Base-by-base conservation (phyloP, 2,329 filamentous ascomycete genomes). In the Zopfia rhizophila region DNA sequence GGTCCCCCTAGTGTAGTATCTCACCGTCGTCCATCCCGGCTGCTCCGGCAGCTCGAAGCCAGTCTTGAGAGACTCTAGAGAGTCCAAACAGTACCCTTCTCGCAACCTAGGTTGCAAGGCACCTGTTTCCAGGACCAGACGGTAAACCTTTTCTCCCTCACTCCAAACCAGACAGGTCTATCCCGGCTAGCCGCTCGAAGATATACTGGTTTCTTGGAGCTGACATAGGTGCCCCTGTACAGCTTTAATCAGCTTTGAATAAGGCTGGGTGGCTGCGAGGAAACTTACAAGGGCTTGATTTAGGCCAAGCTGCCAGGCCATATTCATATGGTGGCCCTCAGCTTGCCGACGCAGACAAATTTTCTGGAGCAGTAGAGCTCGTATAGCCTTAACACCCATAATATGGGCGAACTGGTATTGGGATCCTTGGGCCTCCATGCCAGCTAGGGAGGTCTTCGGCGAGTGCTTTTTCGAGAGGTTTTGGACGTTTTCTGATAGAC, bases 91-190 rank as follows among this genome's bases (percentile, higher is more conserved):
- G 12, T 37, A 17, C 4, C 11, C 28, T 5, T 22, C 36, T 12
- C 8, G 10, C 6, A 13, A 8, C 14, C n/a, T 36, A 4, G 40
- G 12, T 8, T 44, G 33, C 3, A 17, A 10, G 10, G 29, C 16
- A 3, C 44, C 51, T 3, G 52, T 43, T 12, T 58, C 48, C 4
- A 63, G 30, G 23, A 56, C 43, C 11, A 63, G 25, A 3, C 48
- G 19, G 53, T 53, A 61, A 6, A 33, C 30, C 4, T 52, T 55
- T 14, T 32, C 33, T 1, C 13, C 33, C 10, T 14, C 25, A 19
- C 19, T 7, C 16, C 31, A 10, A 39, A 29, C 55, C 53, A 58
- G 13, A 48, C 17, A 7, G 52, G 47, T 38, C 47, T 45, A 58
- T 51, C 3, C 21, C 21, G 18, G 43, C 38, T 10, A 58, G 18